Percentiles rank a stretch among this genome's conserved stretches.
These are phyloP conservation scores for Ophiostoma angusticollis DNA, from an alignment of 2,329 filamentous ascomycete genomes.

Conservation along the genomic window DNA sequence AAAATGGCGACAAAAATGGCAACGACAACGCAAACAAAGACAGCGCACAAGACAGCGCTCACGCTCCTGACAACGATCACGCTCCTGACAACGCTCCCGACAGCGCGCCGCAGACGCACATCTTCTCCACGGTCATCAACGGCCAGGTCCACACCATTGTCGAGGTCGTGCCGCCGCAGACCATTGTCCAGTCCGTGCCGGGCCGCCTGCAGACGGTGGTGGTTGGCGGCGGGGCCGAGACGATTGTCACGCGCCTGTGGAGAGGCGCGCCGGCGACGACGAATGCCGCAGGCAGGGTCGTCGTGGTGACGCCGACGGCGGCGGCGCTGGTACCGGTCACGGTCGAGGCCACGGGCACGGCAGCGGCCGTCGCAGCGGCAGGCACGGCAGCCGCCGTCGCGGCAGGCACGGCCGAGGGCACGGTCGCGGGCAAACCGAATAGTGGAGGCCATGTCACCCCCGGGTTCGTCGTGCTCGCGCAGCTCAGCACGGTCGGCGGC, in stretches of 20 bases:
- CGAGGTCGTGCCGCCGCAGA: constrained; percentile 12
- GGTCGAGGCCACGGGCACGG: too few species aligned
- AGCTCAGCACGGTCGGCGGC: constrained; percentile 11
- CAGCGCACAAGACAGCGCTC: too few species aligned
- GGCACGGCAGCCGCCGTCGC: too few species aligned
- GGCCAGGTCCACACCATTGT: constrained; percentile 14
- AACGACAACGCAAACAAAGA: neutral
- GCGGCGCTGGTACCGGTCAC: too few species aligned
- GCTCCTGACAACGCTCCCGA: too few species aligned
- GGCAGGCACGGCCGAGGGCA: too few species aligned
- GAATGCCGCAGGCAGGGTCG: neutral
- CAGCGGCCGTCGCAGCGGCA: too few species aligned
- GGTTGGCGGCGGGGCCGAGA: constrained; percentile 7
- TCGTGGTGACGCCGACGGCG: constrained; percentile 5
- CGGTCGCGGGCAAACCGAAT: too few species aligned
- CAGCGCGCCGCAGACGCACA: constrained; percentile 12
- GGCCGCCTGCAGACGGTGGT: constrained; percentile 12
- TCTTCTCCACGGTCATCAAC: constrained; percentile 15
- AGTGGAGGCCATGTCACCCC: too few species aligned
- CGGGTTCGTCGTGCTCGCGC: neutral
- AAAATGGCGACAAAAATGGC: neutral
- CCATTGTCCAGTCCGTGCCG: constrained; percentile 11
- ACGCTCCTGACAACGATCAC: too few species aligned
- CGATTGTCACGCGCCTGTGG: constrained; percentile 7
- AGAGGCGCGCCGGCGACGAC: neutral